These are phyloP conservation scores for Lantana camara DNA, from an alignment of 257 asterid species.

Conservation along the genomic window DNA sequence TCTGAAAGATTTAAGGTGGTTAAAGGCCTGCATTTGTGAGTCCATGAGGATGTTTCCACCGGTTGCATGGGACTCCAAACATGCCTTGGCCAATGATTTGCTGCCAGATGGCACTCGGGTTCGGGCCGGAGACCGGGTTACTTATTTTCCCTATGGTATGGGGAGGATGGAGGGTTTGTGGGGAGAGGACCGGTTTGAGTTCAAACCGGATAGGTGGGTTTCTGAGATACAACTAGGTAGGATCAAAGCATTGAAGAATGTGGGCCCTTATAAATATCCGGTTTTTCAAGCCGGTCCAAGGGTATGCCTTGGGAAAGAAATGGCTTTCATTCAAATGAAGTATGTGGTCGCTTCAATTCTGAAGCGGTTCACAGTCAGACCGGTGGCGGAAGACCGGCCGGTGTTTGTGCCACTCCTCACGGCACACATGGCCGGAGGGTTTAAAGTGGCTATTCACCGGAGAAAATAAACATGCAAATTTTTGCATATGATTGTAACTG, in stretches of 20 bases:
- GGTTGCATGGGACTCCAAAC: conserved; percentile 73
- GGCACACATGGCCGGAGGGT: conserved; percentile 80
- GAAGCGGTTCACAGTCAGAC: conserved; percentile 46
- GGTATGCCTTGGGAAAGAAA: conserved; percentile 67
- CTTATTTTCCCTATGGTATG: conserved; percentile 81
- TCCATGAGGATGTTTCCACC: conserved; percentile 68
- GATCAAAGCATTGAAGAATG: conserved; percentile 38
- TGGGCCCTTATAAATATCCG: conserved; percentile 56
- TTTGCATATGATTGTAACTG: too few species aligned
- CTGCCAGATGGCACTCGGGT: conserved; percentile 55
- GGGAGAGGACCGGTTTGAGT: conserved; percentile 69
- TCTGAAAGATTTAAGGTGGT: conserved; percentile 36
- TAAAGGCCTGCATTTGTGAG: conserved; percentile 65
- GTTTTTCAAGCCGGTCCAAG: conserved; percentile 89
- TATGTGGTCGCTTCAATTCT: conserved; percentile 56
- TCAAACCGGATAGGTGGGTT: conserved; percentile 67
- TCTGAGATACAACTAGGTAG: conserved; percentile 34
- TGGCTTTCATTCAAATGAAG: conserved; percentile 78
- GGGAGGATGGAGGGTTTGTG: conserved; percentile 73
- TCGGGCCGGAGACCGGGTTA: conserved; percentile 63
- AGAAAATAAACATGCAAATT: conserved; percentile 24
- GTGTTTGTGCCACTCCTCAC: conserved; percentile 71
- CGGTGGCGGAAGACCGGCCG: conserved; percentile 40
- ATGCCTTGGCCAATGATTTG: conserved; percentile 38
- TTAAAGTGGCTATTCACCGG: conserved; percentile 45